A percentile compares a stretch with the other conserved stretches of the same genome.
Conservation (phyloP, 306 rosid genomes). For the Myrica gale region DNA sequence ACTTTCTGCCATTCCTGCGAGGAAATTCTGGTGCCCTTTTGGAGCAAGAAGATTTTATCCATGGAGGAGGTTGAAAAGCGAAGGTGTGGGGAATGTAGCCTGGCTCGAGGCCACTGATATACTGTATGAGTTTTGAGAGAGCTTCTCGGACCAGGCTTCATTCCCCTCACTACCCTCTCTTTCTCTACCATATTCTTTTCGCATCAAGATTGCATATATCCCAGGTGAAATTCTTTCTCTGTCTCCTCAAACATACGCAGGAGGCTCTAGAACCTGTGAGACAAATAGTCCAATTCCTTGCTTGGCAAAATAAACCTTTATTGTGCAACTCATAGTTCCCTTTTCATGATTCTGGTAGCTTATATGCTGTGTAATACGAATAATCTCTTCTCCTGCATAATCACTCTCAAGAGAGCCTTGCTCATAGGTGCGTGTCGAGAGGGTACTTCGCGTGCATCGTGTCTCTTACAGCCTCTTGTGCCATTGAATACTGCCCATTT, state of each 20-base stretch:
- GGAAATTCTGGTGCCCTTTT: neutral
- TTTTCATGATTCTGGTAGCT: no score
- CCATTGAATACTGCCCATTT: no score
- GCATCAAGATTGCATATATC: neutral
- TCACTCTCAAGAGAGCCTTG: no score
- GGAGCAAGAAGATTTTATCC: neutral
- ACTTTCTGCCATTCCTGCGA: neutral
- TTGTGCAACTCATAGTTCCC: no score
- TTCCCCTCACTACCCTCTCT: slow-evolving; percentile 49
- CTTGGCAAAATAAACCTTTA: no score
- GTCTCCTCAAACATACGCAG: neutral
- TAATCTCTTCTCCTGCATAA: no score
- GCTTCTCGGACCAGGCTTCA: slow-evolving; percentile 61
- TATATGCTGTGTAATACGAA: no score
- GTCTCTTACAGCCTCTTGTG: no score
- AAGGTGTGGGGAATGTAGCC: slow-evolving; percentile 44
- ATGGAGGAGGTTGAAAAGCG: slow-evolving; percentile 33
- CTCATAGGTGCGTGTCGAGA: no score
- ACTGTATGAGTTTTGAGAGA: neutral
- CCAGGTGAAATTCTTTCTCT: neutral
- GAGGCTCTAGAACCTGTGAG: no score
- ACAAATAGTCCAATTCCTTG: no score
- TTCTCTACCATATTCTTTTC: neutral
- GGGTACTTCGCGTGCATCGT: no score
- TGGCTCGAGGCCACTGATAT: slow-evolving; percentile 34